Evolutionary conservation across 768 basidiomycete genomes (phyloP).

Genomic region (Cystofilobasidium capitatum): DNA sequence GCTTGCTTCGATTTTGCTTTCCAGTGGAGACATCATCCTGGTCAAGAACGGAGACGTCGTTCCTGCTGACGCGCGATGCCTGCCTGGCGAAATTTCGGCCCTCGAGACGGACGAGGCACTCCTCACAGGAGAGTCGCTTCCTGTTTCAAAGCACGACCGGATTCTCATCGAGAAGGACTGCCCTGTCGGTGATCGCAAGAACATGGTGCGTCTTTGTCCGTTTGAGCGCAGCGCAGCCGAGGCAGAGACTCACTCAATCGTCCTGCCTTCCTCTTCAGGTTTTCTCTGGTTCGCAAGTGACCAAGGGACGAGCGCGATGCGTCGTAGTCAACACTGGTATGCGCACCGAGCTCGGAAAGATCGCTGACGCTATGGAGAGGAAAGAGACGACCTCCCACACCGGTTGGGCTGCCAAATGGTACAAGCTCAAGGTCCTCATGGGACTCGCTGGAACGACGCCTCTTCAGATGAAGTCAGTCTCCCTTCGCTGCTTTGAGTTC

Average conservation of each 20-base stretch:
- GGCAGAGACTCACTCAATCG: neutral
- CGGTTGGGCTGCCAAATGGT: conserved; percentile 33
- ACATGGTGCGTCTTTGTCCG: conserved; percentile 39
- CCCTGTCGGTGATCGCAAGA: conserved; percentile 44
- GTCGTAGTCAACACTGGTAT: conserved; percentile 49
- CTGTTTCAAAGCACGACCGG: conserved; percentile 45
- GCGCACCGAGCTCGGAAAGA: conserved; percentile 46
- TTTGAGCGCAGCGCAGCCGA: too few relatives aligned
- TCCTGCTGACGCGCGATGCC: conserved; percentile 44
- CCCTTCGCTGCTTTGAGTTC: neutral
- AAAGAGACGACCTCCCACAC: conserved; percentile 35
- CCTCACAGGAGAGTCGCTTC: conserved; percentile 49
- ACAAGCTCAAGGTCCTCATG: conserved; percentile 46
- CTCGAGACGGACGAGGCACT: conserved; percentile 49
- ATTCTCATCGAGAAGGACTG: conserved; percentile 35
- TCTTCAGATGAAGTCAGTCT: conserved; percentile 43
- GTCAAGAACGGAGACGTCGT: conserved; percentile 43
- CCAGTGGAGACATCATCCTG: conserved; percentile 43
- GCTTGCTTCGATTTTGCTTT: too few relatives aligned
- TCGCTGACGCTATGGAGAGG: conserved; percentile 40
- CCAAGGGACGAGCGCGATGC: conserved; percentile 48
- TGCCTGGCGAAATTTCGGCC: conserved; percentile 43
- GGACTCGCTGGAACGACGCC: conserved; percentile 42
- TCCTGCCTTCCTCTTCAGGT: conserved; percentile 28
- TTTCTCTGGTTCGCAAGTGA: conserved; percentile 43